Base-by-base conservation (phyloP, 2,329 filamentous ascomycete species). In the Colletotrichum sp. region DNA sequence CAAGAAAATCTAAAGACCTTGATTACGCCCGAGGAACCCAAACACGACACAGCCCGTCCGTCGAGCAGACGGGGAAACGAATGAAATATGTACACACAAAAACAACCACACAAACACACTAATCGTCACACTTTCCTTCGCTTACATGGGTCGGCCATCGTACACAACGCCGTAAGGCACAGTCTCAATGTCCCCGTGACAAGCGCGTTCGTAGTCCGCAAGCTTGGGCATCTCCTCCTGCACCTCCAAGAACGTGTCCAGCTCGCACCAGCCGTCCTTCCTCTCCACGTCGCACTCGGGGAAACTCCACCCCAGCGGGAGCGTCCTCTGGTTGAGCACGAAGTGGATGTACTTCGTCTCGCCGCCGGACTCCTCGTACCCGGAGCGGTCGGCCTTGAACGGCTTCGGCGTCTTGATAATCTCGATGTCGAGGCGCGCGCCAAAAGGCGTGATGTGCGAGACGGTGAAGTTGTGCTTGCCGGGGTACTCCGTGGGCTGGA, bases 221-320 rank as follows among this genome's bases (percentile, higher is more conserved):
- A 88, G 84, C 21, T 85, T 87, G 43, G 91, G 82, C 87, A 92
- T 92, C 76, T 85, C 85, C 75, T 91, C 87, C 84, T 94, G 92
- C 7, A 92, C 86, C 76, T 90, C 83, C 59, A 96, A 80, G 80
- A 96, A 95, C 0, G 92, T 92, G 4, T 89, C 88, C 65, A 96
- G 82, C 81, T 95, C 93, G 81, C 94, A 96, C 94, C 94, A 96
- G 1, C 94, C 94, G 82, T 96, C 94, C 59, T 92, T 89, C 6
- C 94, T 85, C 13, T 88, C 81, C 2, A 79, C 84, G 52, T 90
- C 93, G 79, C 94, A 96, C 74, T 92, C 90, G 2, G 89, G 83
- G 76, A 95, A 92, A 80, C 92, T 95, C 75, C 83, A 83, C 8
- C 93, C 92, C 1, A 96, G 85, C 2, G 94, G 94, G 1, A 96